Conservation (phyloP, 2,329 filamentous ascomycete genomes). For the Arthrobotrys iridis region DNA sequence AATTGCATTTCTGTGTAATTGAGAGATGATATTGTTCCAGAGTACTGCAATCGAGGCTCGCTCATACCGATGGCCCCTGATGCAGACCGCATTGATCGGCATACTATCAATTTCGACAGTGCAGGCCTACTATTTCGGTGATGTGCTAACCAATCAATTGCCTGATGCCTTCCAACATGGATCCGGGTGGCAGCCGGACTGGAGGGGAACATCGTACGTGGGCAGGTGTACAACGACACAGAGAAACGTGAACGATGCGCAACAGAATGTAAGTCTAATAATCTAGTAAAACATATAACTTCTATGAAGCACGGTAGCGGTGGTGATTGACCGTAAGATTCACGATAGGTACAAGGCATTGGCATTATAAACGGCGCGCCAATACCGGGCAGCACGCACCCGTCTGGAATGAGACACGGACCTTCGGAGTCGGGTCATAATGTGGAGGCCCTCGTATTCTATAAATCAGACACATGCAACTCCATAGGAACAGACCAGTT, state of each 20-base stretch:
- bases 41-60: not conserved
- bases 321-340: too few species aligned
- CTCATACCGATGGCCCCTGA: not conserved
- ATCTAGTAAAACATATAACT: too few species aligned
- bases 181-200: conserved; percentile 29
- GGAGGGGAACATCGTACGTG: conserved; percentile 3
- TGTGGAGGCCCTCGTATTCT: conserved; percentile 15
- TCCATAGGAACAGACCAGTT: conserved; percentile 16
- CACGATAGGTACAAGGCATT: conserved; percentile 23
- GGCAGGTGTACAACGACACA: not conserved
- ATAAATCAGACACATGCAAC: conserved; percentile 11
- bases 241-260: not conserved
- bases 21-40: not conserved
- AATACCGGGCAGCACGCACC: not conserved
- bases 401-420: not conserved
- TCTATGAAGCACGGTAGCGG: too few species aligned
- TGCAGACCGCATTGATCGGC: not conserved
- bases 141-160: not conserved
- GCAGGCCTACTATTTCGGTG: conserved; percentile 28
- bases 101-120: not conserved
- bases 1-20: too few species aligned
- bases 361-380: conserved; percentile 32
- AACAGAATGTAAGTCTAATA: not conserved
- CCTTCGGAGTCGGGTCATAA: not conserved
- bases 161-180: not conserved